Evolutionary conservation across 1,139 yeast genomes (phyloP).

Genomic region (Chernovozyma aurita): DNA sequence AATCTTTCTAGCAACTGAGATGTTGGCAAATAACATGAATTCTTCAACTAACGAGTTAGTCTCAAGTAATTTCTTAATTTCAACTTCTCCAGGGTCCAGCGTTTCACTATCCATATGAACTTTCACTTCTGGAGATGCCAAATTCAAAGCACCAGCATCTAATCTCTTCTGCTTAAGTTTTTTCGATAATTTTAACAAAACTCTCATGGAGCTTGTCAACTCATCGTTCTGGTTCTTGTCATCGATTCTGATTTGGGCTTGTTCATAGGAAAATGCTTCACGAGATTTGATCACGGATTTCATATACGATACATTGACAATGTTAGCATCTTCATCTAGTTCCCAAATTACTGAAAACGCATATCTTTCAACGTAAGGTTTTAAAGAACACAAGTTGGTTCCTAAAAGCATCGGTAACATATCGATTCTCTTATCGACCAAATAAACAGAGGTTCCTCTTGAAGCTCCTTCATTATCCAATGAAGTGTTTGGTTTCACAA

Average conservation of each 20-base stretch:
- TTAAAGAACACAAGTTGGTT: constrained; percentile 91
- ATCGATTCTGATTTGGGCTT: constrained; percentile 89
- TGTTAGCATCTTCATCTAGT: constrained; percentile 78
- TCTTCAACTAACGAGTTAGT: constrained; percentile 97
- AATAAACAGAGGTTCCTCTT: constrained; percentile 93
- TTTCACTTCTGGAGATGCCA: constrained; percentile 97
- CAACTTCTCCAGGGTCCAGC: constrained; percentile 94
- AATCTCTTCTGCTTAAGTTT: constrained; percentile 79
- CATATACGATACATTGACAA: constrained; percentile 74
- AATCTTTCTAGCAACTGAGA: constrained; percentile 89
- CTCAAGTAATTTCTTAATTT: constrained; percentile 79
- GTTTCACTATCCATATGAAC: constrained; percentile 97
- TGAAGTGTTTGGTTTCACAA: constrained; percentile 89
- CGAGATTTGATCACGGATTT: constrained; percentile 89
- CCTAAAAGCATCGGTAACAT: constrained; percentile 96
- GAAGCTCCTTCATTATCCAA: constrained; percentile 95
- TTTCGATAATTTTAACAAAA: constrained; percentile 70
- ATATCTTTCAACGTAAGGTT: constrained; percentile 92
- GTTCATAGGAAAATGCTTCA: constrained; percentile 93
- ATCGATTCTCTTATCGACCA: constrained; percentile 98
- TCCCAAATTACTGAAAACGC: constrained; percentile 98
- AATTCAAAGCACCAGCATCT: constrained; percentile 93
- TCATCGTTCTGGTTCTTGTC: constrained; percentile 76
- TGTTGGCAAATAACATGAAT: constrained; percentile 96
- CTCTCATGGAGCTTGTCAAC: constrained; percentile 84